phyloP scores from a whole-genome alignment of 2,329 filamentous ascomycete genomes.

The Lasiodiplodia theobromae region DNA sequence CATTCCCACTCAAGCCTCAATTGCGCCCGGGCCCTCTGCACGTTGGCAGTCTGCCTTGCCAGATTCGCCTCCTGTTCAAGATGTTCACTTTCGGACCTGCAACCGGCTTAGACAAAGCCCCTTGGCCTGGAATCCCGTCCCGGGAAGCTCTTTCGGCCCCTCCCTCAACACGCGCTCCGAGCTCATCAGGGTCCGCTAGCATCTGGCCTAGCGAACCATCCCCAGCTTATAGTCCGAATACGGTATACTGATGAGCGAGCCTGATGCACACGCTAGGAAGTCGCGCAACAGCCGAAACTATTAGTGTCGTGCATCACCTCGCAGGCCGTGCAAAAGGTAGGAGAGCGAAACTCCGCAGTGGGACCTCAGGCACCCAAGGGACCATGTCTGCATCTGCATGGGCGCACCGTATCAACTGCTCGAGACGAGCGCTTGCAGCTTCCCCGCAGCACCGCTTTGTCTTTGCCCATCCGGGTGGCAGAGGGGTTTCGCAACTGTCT shows the following conservation, averaged over 20 bases:
- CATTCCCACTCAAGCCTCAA: slow-evolving; percentile 9
- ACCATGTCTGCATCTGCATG: slow-evolving; percentile 10
- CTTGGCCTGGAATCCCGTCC: not conserved
- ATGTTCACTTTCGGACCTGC: not conserved
- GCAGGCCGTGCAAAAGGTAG: slow-evolving; percentile 6
- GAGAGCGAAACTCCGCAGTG: slow-evolving; percentile 20
- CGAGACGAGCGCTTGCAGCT: slow-evolving; percentile 8
- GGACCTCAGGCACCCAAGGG: slow-evolving; percentile 24
- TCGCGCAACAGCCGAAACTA: slow-evolving; percentile 13
- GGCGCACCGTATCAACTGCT: not conserved
- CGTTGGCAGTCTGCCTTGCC: slow-evolving; percentile 11
- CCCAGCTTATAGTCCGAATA: slow-evolving; percentile 11
- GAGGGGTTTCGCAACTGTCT: slow-evolving; percentile 24
- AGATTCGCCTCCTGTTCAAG: slow-evolving; percentile 4
- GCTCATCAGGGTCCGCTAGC: slow-evolving; percentile 12
- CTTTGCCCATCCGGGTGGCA: not conserved
- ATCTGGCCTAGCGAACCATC: not conserved
- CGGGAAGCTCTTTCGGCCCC: not conserved
- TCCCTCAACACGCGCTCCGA: not conserved
- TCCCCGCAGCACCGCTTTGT: not conserved
- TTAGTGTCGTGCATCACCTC: slow-evolving; percentile 26
- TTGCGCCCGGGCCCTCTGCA: slow-evolving; percentile 17
- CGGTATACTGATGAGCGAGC: slow-evolving; percentile 22
- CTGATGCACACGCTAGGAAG: slow-evolving; percentile 23
- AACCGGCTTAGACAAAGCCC: not conserved